Evolutionary conservation across 306 rosid genomes (phyloP), one percentile per base, ranked within the genome.

Genomic region (Casuarina equisetifolia): DNA sequence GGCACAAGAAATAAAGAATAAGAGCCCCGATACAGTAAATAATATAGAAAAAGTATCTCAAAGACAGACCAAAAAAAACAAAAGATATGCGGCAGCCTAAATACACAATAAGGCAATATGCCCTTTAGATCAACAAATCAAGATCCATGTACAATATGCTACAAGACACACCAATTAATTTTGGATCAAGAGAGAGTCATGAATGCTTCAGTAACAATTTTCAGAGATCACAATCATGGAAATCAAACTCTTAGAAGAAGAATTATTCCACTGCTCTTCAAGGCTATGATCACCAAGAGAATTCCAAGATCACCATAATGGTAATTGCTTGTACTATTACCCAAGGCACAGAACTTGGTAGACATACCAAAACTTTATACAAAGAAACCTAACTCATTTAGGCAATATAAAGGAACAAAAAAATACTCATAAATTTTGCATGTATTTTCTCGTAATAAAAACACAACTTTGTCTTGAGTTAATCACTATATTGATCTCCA

Each of bases 1-100:
- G 76, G 45, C 62, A 72, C 81, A 82, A 77, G 73, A 53, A 13
- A 51, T 74, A 51, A 72, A 68, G 58, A 25, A 88, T 88, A 76
- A 92, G 92, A 82, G 58, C 74, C 19, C 57, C 58, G 39, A 49
- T 32, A 80, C 74, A 74, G 32, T 63, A 40, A 17, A 64, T 13
- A 1, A 68, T 8, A 36, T 16, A 61, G 49, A 53, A 16, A 3
- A 78, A 6, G 42, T 48, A 3, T 40, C 3, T 50, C 3, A 58
- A 10, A 38, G 20, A 50, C 62, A 66, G 71, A 44, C 3, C 49
- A 73, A 0, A 19, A 44, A 66, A 51, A 16, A 82, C 17, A 19
- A 71, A 62, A 9, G 42, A 16, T 16, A 25, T 36, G 8, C 39
- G 63, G 50, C 71, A 82, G 63, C 74, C 74, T 36, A 39, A 40